Conservation (phyloP, 306 rosid species). For the Quercus wislizeni region DNA sequence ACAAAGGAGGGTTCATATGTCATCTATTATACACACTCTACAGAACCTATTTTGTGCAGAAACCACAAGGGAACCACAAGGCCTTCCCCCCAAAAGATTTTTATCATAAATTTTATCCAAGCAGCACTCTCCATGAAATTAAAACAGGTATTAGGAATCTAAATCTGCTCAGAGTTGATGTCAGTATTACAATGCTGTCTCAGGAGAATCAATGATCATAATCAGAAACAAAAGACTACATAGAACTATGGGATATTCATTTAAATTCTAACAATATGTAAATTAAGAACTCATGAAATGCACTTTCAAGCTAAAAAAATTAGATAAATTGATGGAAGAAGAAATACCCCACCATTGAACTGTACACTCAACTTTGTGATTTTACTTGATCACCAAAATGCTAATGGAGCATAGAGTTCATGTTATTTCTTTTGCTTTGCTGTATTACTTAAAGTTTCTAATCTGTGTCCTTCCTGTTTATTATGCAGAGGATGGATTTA, state of each 20-base stretch:
- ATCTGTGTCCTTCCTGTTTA: background rate
- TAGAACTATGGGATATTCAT: background rate
- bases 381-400: background rate
- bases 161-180: background rate
- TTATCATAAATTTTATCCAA: conserved; percentile 4
- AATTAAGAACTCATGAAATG: background rate
- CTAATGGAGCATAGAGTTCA: background rate
- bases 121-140: conserved; percentile 20
- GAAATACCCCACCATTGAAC: background rate
- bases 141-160: conserved; percentile 21
- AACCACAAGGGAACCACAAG: conserved; percentile 14
- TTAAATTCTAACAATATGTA: background rate
- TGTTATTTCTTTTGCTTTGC: background rate
- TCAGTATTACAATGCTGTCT: background rate
- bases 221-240: background rate
- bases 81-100: conserved; percentile 5
- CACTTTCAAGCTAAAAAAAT: background rate
- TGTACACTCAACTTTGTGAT: background rate
- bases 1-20: conserved; percentile 23
- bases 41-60: conserved; percentile 34
- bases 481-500: conserved; percentile 31
- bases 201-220: background rate
- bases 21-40: conserved; percentile 15
- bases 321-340: background rate
- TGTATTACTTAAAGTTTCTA: background rate